phyloP scores from a whole-genome alignment of 768 basidiomycete genomes.

The Tulasnella sp. region DNA sequence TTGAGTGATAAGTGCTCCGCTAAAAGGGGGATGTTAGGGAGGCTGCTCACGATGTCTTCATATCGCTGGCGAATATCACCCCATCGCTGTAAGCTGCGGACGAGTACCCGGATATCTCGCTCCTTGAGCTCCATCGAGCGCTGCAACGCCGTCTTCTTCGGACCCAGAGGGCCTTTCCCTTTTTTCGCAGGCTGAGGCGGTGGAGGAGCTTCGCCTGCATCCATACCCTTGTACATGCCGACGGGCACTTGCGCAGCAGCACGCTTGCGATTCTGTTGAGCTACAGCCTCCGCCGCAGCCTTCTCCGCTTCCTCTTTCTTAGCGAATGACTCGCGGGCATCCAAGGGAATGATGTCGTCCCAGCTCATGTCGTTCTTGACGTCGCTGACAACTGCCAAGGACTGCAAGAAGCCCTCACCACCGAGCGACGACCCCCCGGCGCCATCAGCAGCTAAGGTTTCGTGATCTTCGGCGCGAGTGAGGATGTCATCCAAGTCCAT shows the following conservation, averaged over 20 bases:
- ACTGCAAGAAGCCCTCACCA: conserved; percentile 90
- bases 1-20: neutral
- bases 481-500: conserved; percentile 99
- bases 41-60: conserved; percentile 70
- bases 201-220: conserved; percentile 55
- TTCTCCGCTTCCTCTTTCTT: conserved; percentile 67
- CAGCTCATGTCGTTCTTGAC: conserved; percentile 98
- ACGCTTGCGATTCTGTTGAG: conserved; percentile 61
- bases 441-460: conserved; percentile 72
- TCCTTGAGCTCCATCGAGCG: conserved; percentile 96
- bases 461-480: conserved; percentile 92
- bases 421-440: conserved; percentile 91
- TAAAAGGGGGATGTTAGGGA: neutral
- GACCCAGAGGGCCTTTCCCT: conserved; percentile 60
- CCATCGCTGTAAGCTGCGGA: conserved; percentile 93
- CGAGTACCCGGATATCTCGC: conserved; percentile 88
- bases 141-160: conserved; percentile 84
- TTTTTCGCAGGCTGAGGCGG: conserved; percentile 50
- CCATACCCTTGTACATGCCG: conserved; percentile 80
- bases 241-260: conserved; percentile 63
- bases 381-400: conserved; percentile 92
- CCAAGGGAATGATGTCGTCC: conserved; percentile 97
- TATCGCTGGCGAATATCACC: conserved; percentile 93
- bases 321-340: conserved; percentile 77
- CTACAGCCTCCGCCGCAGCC: conserved; percentile 50